These are phyloP conservation scores for Chlamydomonas schloesseri DNA, from an alignment of 139 green algal genomes.

Conservation along the genomic window DNA sequence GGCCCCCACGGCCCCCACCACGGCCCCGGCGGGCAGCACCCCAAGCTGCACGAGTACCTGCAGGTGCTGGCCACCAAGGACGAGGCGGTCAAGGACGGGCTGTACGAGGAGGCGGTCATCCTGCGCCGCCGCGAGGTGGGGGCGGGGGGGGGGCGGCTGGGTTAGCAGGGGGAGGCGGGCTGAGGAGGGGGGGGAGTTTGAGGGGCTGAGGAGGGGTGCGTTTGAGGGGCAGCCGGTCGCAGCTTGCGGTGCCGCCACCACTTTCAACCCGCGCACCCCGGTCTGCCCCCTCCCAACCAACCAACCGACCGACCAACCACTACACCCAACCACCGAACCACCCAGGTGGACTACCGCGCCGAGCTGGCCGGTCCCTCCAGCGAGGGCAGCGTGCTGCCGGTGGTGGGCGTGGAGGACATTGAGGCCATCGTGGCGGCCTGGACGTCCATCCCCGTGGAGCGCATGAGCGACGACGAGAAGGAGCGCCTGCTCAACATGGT, in stretches of 20 bases:
- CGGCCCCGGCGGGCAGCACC: no score
- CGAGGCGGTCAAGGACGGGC: conserved; percentile 72
- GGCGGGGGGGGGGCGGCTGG: conserved; percentile 10
- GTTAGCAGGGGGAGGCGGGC: no score
- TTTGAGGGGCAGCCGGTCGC: no score
- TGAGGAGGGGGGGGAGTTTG: conserved; percentile 33
- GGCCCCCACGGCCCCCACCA: no score
- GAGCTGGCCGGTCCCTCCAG: conserved; percentile 60
- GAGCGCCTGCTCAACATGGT: conserved; percentile 91
- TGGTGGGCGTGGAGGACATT: conserved; percentile 86
- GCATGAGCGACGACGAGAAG: conserved; percentile 85
- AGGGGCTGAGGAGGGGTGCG: background rate
- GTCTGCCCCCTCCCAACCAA: no score
- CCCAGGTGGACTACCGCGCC: conserved; percentile 11
- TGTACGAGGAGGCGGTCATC: conserved; percentile 91
- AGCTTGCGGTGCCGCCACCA: no score
- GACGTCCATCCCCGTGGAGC: conserved; percentile 92
- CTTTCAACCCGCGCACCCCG: no score
- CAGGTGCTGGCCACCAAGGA: conserved; percentile 88
- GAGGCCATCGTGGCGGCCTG: conserved; percentile 91
- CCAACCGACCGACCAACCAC: no score
- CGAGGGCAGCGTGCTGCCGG: conserved; percentile 64
- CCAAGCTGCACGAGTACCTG: conserved; percentile 61
- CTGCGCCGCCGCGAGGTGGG: conserved; percentile 66
- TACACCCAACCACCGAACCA: no score